These are phyloP conservation scores for Posidonia oceanica DNA, from an alignment of 116 monocot genomes.

Conservation along the genomic window DNA sequence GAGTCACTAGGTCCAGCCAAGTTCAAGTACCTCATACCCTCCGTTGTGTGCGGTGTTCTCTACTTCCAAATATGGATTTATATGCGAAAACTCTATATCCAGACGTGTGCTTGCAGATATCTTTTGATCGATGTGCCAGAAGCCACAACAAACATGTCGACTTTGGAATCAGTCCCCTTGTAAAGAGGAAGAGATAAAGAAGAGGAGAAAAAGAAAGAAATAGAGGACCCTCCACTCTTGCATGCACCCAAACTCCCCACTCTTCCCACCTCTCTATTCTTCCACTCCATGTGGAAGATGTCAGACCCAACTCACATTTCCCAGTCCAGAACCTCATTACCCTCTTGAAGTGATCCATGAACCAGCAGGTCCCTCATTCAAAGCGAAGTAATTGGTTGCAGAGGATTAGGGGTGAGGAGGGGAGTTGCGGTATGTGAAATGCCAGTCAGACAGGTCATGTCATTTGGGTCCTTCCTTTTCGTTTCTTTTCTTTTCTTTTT, in stretches of 20 bases:
- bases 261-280: not conserved
- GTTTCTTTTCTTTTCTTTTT: too few relatives aligned
- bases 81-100: not conserved
- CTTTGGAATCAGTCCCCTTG: not conserved
- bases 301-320: slow-evolving; percentile 2
- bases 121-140: not conserved
- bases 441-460: not conserved
- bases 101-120: not conserved
- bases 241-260: not conserved
- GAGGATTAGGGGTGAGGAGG: not conserved
- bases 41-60: too few relatives aligned
- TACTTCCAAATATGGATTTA: not conserved
- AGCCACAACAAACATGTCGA: not conserved
- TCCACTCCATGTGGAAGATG: not conserved
- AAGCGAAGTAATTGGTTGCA: slow-evolving; percentile 2
- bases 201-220: not conserved
- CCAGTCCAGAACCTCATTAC: not conserved
- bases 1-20: not conserved
- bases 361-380: not conserved
- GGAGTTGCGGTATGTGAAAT: too few relatives aligned
- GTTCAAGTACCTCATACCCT: too few relatives aligned
- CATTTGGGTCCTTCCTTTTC: not conserved
- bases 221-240: not conserved
- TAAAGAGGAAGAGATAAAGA: not conserved
- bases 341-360: too few relatives aligned